Evolutionary conservation across 2,329 filamentous ascomycete species (phyloP), one percentile per base, ranked within the genome.

Genomic region (Pseudogymnoascus sp.): DNA sequence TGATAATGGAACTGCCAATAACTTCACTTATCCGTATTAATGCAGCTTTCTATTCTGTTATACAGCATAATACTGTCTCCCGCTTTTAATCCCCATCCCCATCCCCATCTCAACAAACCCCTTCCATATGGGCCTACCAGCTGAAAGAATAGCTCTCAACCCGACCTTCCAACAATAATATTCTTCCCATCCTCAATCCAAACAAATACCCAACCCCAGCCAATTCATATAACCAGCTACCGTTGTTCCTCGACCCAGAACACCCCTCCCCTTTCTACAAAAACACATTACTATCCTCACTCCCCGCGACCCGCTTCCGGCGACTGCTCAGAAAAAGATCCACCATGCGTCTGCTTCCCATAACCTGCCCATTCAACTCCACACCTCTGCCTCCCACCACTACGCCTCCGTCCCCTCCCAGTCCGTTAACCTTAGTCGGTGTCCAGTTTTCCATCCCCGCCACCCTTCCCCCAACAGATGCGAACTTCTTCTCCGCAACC

Each of bases 311-410:
- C 11, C 76, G 75, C 65, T 71, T 78, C 14, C 78, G 75, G 16
- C 82, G 76, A 56, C 77, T 82, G 64, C 75, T 82, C 28, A 84
- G 72, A 68, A 84, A 84, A 59, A 80, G 64, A 61, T 84, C 81
- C 6, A 84, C 81, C 79, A 84, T 83, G 43, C 75, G 75, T 70
- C 78, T 78, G 67, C 80, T 81, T 2, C 79, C 79, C 64, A 77
- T 70, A 0, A 70, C 71, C 63, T 78, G 76, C 0, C 72, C 70
- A 40, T 76, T 73, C 63, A 66, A 63, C 5, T n/a, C 9, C 60
- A 64, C 2, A 21, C 3, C 7, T 59, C 64, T 18, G 64, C 64
- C 3, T 62, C 60, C 18, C 63, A 64, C 12, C 68, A 68, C 28
- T 60, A 66, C 66, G 8, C 65, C 46, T 18, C 64, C 65, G 38